These are phyloP conservation scores for Mycena galopus DNA, from an alignment of 768 basidiomycete genomes.

Conservation along the genomic window DNA sequence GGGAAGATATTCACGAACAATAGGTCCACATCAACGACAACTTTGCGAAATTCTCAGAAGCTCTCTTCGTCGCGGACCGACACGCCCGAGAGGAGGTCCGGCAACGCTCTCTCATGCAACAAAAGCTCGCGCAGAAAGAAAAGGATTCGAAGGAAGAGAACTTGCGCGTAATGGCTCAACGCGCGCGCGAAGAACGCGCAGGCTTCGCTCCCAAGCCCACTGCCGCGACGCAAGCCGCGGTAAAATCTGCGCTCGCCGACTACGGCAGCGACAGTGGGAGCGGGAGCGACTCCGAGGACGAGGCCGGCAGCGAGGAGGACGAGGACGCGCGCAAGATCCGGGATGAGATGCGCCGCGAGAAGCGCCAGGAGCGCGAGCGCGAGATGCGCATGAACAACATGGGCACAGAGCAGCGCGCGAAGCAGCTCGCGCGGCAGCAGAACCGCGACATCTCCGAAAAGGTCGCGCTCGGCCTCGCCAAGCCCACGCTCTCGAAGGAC, in stretches of 20 bases:
- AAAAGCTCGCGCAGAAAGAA: constrained; percentile 98
- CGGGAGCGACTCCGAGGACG: constrained; percentile 69
- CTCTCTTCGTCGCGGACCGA: constrained; percentile 94
- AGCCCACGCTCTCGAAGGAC: constrained; percentile 96
- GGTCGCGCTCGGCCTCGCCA: constrained; percentile 96
- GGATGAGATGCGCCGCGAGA: constrained; percentile 92
- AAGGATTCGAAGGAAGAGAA: constrained; percentile 98
- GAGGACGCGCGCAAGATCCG: constrained; percentile 89
- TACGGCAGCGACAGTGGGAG: constrained; percentile 86
- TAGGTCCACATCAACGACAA: constrained; percentile 99
- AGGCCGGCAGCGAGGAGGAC: constrained; percentile 76
- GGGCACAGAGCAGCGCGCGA: constrained; percentile 96
- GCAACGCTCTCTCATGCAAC: constrained; percentile 97
- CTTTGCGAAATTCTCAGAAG: constrained; percentile 98
- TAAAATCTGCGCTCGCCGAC: constrained; percentile 83
- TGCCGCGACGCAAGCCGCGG: constrained; percentile 74
- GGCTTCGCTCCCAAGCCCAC: constrained; percentile 81
- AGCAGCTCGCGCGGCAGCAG: constrained; percentile 94
- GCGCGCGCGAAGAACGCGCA: constrained; percentile 93
- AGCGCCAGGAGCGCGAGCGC: constrained; percentile 93
- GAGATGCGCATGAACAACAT: constrained; percentile 99
- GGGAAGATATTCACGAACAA: background rate
- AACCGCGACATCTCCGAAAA: constrained; percentile 99
- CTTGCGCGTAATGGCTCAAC: constrained; percentile 92
- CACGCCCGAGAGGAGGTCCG: constrained; percentile 99